These are phyloP conservation scores for Colletotrichum eremochloae DNA, from an alignment of 2,329 filamentous ascomycete genomes.

Conservation along the genomic window DNA sequence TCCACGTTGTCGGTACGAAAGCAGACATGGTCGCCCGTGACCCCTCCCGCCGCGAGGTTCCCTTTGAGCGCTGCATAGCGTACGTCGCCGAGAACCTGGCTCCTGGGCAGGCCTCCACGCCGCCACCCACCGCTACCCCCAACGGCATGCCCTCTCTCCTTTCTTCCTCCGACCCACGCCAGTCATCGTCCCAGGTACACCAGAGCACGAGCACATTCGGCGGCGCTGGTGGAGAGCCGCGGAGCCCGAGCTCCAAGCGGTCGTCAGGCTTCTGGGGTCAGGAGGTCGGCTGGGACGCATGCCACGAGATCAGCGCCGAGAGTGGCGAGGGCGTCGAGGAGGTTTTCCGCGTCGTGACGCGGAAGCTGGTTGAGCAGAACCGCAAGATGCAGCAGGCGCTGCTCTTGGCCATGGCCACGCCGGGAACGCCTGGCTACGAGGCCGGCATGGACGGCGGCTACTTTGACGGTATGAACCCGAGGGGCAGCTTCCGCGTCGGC, in stretches of 20 bases:
- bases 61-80: conserved; percentile 94
- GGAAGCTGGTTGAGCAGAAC: conserved; percentile 75
- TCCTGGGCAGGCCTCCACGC: conserved; percentile 75
- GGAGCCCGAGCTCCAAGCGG: conserved; percentile 73
- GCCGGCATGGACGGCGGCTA: conserved; percentile 62
- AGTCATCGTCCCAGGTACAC: conserved; percentile 36
- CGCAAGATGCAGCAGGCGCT: conserved; percentile 73
- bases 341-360: conserved; percentile 81
- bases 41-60: conserved; percentile 82
- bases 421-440: conserved; percentile 63
- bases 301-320: conserved; percentile 95
- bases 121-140: conserved; percentile 72
- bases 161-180: conserved; percentile 45
- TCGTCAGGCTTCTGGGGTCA: conserved; percentile 89
- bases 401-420: conserved; percentile 66
- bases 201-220: conserved; percentile 46
- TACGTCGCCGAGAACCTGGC: conserved; percentile 95
- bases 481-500: conserved; percentile 69
- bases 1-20: conserved; percentile 96
- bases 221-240: conserved; percentile 63
- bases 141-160: conserved; percentile 48
- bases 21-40: conserved; percentile 91
- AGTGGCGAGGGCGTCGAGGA: conserved; percentile 96
- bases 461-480: conserved; percentile 63
- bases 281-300: conserved; percentile 95